Conservation (phyloP, 768 basidiomycete genomes). For the Kockovaella imperatae region DNA sequence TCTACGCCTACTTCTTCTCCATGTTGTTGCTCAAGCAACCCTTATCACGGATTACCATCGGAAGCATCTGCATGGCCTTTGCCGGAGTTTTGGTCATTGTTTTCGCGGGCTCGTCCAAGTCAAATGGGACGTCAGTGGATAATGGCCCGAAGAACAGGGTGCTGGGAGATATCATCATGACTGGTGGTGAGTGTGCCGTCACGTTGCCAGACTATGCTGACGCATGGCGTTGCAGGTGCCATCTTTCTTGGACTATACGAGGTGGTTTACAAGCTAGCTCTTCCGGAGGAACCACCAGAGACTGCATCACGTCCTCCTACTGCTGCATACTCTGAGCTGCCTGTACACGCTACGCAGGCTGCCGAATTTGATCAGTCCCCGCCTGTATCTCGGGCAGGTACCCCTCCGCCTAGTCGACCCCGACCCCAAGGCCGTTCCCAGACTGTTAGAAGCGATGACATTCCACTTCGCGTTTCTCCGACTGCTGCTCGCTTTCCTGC, state of each 20-base stretch:
- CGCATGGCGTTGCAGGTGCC: slow-evolving; percentile 22
- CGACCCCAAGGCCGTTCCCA: background rate
- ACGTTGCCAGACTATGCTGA: background rate
- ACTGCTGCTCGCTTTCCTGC: too few species aligned
- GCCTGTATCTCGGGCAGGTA: background rate
- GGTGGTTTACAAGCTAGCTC: slow-evolving; percentile 42
- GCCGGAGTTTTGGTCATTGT: slow-evolving; percentile 71
- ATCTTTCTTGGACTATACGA: slow-evolving; percentile 42
- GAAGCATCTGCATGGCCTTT: slow-evolving; percentile 72
- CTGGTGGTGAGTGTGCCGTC: slow-evolving; percentile 23
- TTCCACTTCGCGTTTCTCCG: too few species aligned
- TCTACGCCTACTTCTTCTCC: slow-evolving; percentile 84
- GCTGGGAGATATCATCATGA: slow-evolving; percentile 42
- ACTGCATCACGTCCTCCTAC: background rate
- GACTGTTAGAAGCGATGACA: too few species aligned
- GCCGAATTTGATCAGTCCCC: background rate
- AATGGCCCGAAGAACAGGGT: slow-evolving; percentile 10
- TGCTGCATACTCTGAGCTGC: background rate
- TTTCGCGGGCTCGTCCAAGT: slow-evolving; percentile 59
- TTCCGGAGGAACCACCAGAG: slow-evolving; percentile 22
- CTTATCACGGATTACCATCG: slow-evolving; percentile 63
- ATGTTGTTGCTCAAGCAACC: slow-evolving; percentile 49
- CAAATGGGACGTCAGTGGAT: slow-evolving; percentile 5
- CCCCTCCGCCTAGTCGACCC: background rate
- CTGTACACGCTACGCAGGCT: background rate